Evolutionary conservation across 2,329 filamentous ascomycete genomes (phyloP), one percentile per base, ranked within the genome.

Genomic region (Chaetomium olivaceum): DNA sequence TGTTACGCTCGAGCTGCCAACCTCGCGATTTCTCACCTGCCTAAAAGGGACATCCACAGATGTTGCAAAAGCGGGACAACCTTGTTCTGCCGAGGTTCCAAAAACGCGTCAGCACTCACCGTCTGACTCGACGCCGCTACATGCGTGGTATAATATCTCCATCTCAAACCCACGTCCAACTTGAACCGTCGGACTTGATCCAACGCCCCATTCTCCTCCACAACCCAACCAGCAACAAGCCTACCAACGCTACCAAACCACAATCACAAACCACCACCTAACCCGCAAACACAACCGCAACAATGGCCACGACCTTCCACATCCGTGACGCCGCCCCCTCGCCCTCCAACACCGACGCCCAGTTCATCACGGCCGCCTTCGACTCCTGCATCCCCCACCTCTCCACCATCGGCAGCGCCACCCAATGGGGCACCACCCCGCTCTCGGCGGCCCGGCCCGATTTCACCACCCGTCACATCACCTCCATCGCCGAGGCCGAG

Each of bases 361-460:
- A 54, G 25, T 66, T 62, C 64, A 63, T 66, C 60, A 55, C 50
- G 4, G 31, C 64, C 3, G 64, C 64, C 60, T 60, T 66, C 50
- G 64, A 66, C 60, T 66, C 64, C 3, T 66, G 59, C 60, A 59
- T 66, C 55, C 59, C 60, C 19, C 64, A 66, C 55, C 64, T 66
- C 12, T 55, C 60, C 25, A 66, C 25, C 59, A 62, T 66, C 55
- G 64, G 64, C 48, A 66, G 64, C 64, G 64, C 59, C 55, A 39
- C 48, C 14, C 64, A 66, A 60, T 66, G 64, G 64, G 64, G 64
- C 5, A 55, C 64, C 36, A 4, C 23, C 27, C 48, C 59, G n/a
- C 50, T 66, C 4, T 56, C 64, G 14, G 12, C 55, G 14, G 19
- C 46, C 31, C 64, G 64, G 12, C 64, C 64, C 5, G 51, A 52